Evolutionary conservation across 2,329 filamentous ascomycete species (phyloP), one percentile per base, ranked within the genome.

Genomic region (Xylaria sp.): DNA sequence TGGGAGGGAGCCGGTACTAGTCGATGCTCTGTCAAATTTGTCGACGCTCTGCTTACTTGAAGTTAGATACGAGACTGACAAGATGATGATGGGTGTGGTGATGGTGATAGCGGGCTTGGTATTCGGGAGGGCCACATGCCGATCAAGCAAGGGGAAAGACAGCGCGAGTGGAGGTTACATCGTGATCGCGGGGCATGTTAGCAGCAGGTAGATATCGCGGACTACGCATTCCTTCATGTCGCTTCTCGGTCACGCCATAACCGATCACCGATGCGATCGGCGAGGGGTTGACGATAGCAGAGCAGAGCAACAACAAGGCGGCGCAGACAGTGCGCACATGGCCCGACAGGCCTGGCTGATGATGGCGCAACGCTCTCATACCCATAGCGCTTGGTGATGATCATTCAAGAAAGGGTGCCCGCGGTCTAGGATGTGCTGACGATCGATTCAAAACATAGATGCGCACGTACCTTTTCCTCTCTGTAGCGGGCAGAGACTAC

Each of bases 1-100:
- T 30, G 23, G 23, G 23, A 69, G 61, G 61, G 63, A 64, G 50
- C 42, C 79, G 75, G 60, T 76, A 75, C 61, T 81, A 79, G 66
- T 78, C 77, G 64, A 76, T 74, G 11, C 58, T 64, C 51, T 65
- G 64, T 57, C 68, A 66, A 55, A 65, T 69, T 53, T 63, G 65
- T 64, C 66, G 67, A 44, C 63, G 67, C 60, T 64, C 68, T 70
- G 63, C 54, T 64, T 62, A 61, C 64, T 64, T 49, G 58, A 62
- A 4, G 68, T 73, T 68, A 72, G 70, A 65, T 67, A 67, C 60
- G 64, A 66, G 50, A 54, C 58, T 63, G 68, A 66, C 70, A 71
- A 72, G 18, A 57, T 51, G 9, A 7, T 57, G 10, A 23, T 23
- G 8, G 37, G 47, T 18, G 16, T 35, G n/a, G 19, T 18, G 30